These are phyloP conservation scores for Penicillium turbatum DNA, from an alignment of 495 filamentous ascomycete genomes.

Conservation along the genomic window DNA sequence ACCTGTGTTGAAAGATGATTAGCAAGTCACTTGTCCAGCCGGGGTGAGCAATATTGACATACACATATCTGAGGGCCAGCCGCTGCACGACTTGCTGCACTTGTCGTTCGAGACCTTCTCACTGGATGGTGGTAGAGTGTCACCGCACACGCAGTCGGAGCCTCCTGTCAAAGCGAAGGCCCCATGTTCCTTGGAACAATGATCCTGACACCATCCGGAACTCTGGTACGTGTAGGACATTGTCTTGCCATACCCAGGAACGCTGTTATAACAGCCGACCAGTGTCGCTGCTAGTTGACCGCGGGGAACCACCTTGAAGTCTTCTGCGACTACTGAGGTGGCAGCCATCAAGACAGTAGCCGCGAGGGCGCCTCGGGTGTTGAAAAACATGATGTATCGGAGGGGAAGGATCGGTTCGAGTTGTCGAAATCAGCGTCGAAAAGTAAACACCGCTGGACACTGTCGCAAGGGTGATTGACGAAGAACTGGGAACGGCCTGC, in stretches of 20 bases:
- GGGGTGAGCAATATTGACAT: constrained; percentile 22
- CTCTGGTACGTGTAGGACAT: constrained; percentile 42
- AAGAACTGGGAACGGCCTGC: constrained; percentile 45
- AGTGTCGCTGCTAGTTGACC: constrained; percentile 6
- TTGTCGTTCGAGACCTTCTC: constrained; percentile 33
- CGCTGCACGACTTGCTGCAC: constrained; percentile 41
- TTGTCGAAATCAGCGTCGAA: constrained; percentile 3
- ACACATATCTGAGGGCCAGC: constrained; percentile 45
- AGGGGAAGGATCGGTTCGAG: constrained; percentile 4
- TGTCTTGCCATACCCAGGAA: constrained; percentile 22
- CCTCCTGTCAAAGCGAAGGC: constrained; percentile 43
- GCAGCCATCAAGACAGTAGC: constrained; percentile 28
- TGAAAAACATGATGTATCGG: constrained; percentile 32
- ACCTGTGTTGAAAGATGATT: constrained; percentile 25
- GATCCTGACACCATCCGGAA: constrained; percentile 43
- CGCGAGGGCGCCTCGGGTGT: constrained; percentile 25
- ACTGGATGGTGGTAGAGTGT: constrained; percentile 39
- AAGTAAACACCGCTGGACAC: constrained; percentile 23
- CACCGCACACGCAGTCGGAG: constrained; percentile 46
- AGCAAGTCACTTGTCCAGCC: background rate
- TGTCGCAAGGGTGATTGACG: constrained; percentile 19
- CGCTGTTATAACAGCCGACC: constrained; percentile 36
- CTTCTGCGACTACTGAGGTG: constrained; percentile 19
- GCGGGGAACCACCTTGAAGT: constrained; percentile 19
- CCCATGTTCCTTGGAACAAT: constrained; percentile 31